These are phyloP conservation scores for Phanerochaete sordida DNA, from an alignment of 768 basidiomycete species.

Conservation along the genomic window DNA sequence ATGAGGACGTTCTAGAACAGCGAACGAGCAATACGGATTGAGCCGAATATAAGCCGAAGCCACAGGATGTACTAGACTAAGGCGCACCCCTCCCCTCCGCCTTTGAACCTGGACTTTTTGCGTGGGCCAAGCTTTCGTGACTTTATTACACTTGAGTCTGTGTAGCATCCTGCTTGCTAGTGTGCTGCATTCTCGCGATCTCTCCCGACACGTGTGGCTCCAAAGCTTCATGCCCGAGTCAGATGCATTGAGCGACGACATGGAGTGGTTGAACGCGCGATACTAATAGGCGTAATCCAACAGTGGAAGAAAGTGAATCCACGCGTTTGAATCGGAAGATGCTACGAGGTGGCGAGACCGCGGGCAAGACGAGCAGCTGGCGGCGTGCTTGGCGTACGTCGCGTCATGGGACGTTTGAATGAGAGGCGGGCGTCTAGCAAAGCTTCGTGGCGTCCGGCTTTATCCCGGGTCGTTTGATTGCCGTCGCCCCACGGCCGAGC, in stretches of 20 bases:
- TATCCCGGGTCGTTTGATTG: neutral
- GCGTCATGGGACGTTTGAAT: neutral
- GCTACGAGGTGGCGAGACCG: too few relatives aligned
- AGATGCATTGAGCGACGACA: too few relatives aligned
- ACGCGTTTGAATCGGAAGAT: too few relatives aligned
- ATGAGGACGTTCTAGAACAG: constrained; percentile 98
- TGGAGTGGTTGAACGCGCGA: too few relatives aligned
- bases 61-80: too few relatives aligned
- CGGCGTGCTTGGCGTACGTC: too few relatives aligned
- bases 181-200: constrained; percentile 93
- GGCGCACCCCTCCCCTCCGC: too few relatives aligned
- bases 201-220: constrained; percentile 89
- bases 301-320: too few relatives aligned
- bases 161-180: constrained; percentile 88
- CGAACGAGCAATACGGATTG: constrained; percentile 91
- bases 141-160: too few relatives aligned
- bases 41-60: neutral
- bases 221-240: constrained; percentile 71
- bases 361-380: too few relatives aligned
- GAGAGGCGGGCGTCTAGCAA: neutral
- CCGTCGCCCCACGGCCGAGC: neutral
- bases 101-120: constrained; percentile 98
- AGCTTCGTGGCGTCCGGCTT: constrained; percentile 5
- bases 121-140: too few relatives aligned
- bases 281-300: too few relatives aligned